Percentiles rank a stretch among this genome's conserved stretches.
Conservation (phyloP, 106 monocot species). For the Narthecium ossifragum region DNA sequence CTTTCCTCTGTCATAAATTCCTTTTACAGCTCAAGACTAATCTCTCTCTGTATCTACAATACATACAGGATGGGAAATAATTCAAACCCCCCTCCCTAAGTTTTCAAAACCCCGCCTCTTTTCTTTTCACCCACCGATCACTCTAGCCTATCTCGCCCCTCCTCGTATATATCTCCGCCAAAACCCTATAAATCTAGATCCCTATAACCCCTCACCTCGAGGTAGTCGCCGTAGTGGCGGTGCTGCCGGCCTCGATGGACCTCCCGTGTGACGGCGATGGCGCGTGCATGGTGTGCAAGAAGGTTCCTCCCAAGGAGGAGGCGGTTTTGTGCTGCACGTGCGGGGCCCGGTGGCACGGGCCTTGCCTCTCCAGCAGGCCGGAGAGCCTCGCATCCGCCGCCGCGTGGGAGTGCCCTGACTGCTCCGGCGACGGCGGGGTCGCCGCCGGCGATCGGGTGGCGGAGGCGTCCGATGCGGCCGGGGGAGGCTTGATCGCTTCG, state of each 20-base stretch:
- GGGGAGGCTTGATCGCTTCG: constrained; percentile 34
- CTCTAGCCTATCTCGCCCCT: too few species aligned
- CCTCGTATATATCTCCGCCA: not conserved
- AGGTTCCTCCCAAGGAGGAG: constrained; percentile 38
- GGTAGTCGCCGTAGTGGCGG: not conserved
- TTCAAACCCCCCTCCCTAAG: constrained; percentile 2
- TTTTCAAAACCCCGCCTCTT: constrained; percentile 1
- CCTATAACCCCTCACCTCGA: not conserved
- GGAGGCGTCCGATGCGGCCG: not conserved
- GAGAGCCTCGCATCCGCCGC: constrained; percentile 18
- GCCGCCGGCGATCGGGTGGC: not conserved
- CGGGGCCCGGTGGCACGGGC: constrained; percentile 85
- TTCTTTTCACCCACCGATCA: too few species aligned
- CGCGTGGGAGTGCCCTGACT: constrained; percentile 57
- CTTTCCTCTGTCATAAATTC: too few species aligned
- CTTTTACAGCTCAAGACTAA: too few species aligned
- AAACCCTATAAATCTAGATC: constrained; percentile 7
- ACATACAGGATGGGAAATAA: too few species aligned
- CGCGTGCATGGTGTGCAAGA: constrained; percentile 85
- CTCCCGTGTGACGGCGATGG: constrained; percentile 95
- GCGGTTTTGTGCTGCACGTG: constrained; percentile 58
- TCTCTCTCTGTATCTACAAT: too few species aligned
- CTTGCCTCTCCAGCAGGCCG: constrained; percentile 57
- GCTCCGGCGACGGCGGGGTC: constrained; percentile 12
- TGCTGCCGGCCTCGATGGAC: constrained; percentile 35